These are phyloP conservation scores for Colletotrichum tamarilloi DNA, from an alignment of 2,329 filamentous ascomycete species.

Conservation along the genomic window DNA sequence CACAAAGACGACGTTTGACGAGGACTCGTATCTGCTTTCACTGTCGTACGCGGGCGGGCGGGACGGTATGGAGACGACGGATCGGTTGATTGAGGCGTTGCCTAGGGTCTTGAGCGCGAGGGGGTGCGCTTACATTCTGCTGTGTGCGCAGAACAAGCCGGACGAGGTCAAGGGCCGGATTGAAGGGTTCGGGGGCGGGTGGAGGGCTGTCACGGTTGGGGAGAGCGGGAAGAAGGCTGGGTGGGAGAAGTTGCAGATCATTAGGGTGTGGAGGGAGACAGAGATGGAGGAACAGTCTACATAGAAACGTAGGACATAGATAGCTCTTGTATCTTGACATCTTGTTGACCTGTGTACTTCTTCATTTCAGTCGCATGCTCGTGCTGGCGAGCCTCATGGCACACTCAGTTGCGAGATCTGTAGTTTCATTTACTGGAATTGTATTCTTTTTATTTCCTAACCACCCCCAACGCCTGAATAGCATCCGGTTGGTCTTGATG, in stretches of 20 bases:
- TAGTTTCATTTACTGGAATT: conserved; percentile 12
- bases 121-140: conserved; percentile 88
- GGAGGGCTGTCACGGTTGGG: conserved; percentile 83
- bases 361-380: neutral
- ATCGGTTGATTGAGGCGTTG: conserved; percentile 78
- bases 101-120: conserved; percentile 70
- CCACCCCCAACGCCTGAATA: conserved; percentile 30
- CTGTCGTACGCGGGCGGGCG: conserved; percentile 89
- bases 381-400: neutral
- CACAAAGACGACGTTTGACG: conserved; percentile 69
- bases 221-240: conserved; percentile 88
- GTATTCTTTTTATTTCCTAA: conserved; percentile 29
- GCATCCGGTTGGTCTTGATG: conserved; percentile 33
- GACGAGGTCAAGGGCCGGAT: conserved; percentile 73
- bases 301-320: neutral
- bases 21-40: conserved; percentile 84
- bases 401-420: neutral
- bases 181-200: conserved; percentile 60
- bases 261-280: conserved; percentile 81
- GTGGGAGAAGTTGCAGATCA: conserved; percentile 92
- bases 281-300: neutral
- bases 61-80: conserved; percentile 95
- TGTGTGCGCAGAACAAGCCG: conserved; percentile 92
- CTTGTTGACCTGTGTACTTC: neutral
- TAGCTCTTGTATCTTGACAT: neutral